Evolutionary conservation across 495 filamentous ascomycete genomes (phyloP), one percentile per base, ranked within the genome.

Genomic region (Neurospora hispaniola): DNA sequence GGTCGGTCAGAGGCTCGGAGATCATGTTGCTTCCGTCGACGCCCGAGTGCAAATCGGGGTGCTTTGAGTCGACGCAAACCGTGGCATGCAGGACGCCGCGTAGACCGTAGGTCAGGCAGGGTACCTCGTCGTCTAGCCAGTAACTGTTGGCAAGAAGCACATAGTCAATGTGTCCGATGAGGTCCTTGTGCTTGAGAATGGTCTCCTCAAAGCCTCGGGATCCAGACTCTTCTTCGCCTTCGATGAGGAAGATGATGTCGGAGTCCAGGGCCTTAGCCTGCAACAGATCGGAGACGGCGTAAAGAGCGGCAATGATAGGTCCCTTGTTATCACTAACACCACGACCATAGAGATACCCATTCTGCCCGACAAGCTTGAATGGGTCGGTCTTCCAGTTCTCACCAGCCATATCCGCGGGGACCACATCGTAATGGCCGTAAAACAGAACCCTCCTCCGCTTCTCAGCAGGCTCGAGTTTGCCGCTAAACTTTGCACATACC

Each of bases 391-490:
- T 89, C 96, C 96, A 98, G 74, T 92, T 92, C 41, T 85, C 86
- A 54, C 87, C 87, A 71, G 91, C 90, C 42, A 90, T 89, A 71
- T 96, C 93, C 0, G 96, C 96, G 23, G 92, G 88, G n/a, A 99
- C 94, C n/a, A 99, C 93, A 73, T 99, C 96, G 81, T 99, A 99
- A 76, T 99, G 96, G 4, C 96, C 96, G 79, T 99, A 99, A 80
- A 99, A 99, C 16, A 99, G 84, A 42, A 98, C 91, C 1, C 92
- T 94, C 82, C 94, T 97, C 31, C 93, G 87, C 38, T 86, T 83
- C 16, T 80, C 81, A 0, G 82, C 77, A 3, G 86, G 86, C 31
- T 84, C 78, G 6, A 80, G 87, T 78, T 87, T 93, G 31, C 92
- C 93, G 69, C 88, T 86, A 79, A 99, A 99, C 72, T 90, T 90